These are phyloP conservation scores for Tremellales sp. DNA, from an alignment of 1,284 basidiomycete genomes.

Conservation along the genomic window DNA sequence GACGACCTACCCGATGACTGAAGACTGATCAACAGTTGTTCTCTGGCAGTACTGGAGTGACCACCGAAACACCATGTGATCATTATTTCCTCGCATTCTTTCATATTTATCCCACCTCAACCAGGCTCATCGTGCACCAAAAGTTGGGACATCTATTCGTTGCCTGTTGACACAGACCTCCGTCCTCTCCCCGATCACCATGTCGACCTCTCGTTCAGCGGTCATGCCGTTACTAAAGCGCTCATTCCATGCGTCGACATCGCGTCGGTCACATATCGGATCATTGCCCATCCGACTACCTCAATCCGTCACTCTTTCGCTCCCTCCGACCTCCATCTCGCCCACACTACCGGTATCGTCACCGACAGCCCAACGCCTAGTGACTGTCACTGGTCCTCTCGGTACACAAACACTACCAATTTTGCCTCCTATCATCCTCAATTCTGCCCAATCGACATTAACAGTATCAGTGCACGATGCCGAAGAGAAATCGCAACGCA, in stretches of 20 bases:
- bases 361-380: conserved; percentile 20
- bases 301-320: conserved; percentile 60
- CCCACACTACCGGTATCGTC: conserved; percentile 20
- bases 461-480: conserved; percentile 66
- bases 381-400: conserved; percentile 65
- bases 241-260: conserved; percentile 26
- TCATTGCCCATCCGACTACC: conserved; percentile 72
- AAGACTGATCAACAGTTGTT: too few relatives aligned
- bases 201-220: background rate
- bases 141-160: too few relatives aligned
- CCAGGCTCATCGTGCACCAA: too few relatives aligned
- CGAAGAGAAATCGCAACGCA: conserved; percentile 68
- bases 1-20: conserved; percentile 2
- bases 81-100: too few relatives aligned
- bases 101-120: too few relatives aligned
- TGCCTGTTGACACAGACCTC: too few relatives aligned
- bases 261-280: conserved; percentile 62
- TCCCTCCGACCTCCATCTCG: conserved; percentile 30
- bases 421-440: conserved; percentile 57
- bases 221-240: background rate
- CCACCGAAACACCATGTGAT: too few relatives aligned
- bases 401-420: conserved; percentile 68
- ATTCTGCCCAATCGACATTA: conserved; percentile 16
- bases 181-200: background rate
- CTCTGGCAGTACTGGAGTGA: too few relatives aligned